A percentile compares a stretch with the other conserved stretches of the same genome.
Conservation (phyloP, 805 yeast genomes). For the Suhomyces vadensis region DNA sequence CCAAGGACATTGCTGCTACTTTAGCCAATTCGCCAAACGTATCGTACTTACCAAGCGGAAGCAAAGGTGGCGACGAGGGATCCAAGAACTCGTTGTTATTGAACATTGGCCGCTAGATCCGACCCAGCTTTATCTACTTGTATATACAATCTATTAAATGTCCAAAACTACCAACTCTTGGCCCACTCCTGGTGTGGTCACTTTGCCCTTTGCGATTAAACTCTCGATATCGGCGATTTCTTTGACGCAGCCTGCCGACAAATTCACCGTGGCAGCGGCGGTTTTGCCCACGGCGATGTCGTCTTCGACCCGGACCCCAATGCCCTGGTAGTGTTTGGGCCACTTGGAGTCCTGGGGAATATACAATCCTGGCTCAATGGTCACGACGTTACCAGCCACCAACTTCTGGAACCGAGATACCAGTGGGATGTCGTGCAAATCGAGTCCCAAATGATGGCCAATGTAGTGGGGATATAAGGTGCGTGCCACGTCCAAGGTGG, state of each 20-base stretch:
- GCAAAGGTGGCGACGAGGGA: conserved; percentile 31
- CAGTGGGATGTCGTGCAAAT: conserved; percentile 79
- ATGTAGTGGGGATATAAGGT: conserved; percentile 85
- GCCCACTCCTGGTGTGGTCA: conserved; percentile 47
- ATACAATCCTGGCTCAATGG: conserved; percentile 95
- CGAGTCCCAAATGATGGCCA: conserved; percentile 94
- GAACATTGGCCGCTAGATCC: conserved; percentile 63
- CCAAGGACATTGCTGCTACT: conserved; percentile 91
- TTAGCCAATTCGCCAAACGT: conserved; percentile 81
- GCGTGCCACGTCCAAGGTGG: conserved; percentile 52
- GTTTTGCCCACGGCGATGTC: conserved; percentile 79
- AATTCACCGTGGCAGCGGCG: conserved; percentile 46
- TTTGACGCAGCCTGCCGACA: conserved; percentile 83
- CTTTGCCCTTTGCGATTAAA: conserved; percentile 56
- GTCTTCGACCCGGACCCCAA: conserved; percentile 95
- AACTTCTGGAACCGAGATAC: conserved; percentile 57
- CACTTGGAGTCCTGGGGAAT: conserved; percentile 71
- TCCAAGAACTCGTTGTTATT: conserved; percentile 58
- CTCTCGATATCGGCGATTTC: conserved; percentile 81
- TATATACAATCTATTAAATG: conserved; percentile 10
- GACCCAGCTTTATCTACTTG: no score
- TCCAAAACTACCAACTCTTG: conserved; percentile 32
- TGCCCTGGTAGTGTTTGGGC: conserved; percentile 80
- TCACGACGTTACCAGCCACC: conserved; percentile 74
- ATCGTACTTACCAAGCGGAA: conserved; percentile 76